Evolutionary conservation across 495 filamentous ascomycete species (phyloP), one percentile per base, ranked within the genome.

Genomic region (Neurospora intermedia): DNA sequence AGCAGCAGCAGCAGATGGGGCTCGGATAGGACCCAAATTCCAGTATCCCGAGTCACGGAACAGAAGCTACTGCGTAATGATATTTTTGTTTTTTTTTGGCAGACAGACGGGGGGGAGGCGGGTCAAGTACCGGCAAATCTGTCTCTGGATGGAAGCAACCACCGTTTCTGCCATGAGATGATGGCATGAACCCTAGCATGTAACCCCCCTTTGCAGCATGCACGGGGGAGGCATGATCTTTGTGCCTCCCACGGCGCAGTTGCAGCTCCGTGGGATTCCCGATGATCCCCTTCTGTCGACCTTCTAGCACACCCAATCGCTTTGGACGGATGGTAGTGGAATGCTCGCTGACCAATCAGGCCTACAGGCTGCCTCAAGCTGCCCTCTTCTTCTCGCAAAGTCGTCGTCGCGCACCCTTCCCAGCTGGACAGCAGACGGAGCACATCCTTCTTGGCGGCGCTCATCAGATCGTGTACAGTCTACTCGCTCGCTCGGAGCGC

Each of bases 301-400:
- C 54, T 62, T 62, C 41, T 31, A 70, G 38, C 42, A 70, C 69
- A 23, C 70, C 70, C 75, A 74, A 76, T 76, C 7, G 59, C 71
- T 69, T 62, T 74, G n/a, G 69, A 43, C 23, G 23, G 43, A 15
- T 43, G 62, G 23, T 9, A 20, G 69, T 41, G 35, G 40, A 35
- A 66, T 20, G 27, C 15, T 20, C 27, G 66, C 70, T 72, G 38
- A 74, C 74, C 75, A 76, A 72, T 75, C 72, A 69, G 45, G n/a
- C 35, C 27, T 20, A n/a, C 69, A 70, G 69, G 42, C 59, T 74
- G 70, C 73, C 40, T 43, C 70, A 27, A 20, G 38, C 23, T 70
- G 39, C 48, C 11, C 69, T 27, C 43, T 27, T 69, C 76, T 39
- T 69, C 76, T 71, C 70, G 43, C 62, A 45, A 43, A 16, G 41